These are phyloP conservation scores for Trametes cingulata DNA, from an alignment of 768 basidiomycete species.

Conservation along the genomic window DNA sequence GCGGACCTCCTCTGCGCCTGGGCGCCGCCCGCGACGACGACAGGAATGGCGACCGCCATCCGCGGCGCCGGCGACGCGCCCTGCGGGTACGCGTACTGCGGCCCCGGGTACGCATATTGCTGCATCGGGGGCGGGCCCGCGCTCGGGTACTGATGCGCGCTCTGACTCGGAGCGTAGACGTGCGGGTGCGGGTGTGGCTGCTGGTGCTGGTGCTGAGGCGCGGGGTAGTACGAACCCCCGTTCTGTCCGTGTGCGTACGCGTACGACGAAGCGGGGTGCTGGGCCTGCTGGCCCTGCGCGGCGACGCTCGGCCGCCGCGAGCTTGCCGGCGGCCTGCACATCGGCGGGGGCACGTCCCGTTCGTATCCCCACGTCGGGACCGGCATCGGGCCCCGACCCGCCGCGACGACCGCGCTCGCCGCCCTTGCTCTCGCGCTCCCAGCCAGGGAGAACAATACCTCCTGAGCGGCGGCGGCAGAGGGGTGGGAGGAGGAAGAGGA, in stretches of 20 bases:
- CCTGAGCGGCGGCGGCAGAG: not conserved
- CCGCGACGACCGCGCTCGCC: slow-evolving; percentile 2
- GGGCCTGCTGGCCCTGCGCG: not conserved
- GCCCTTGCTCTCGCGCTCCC: slow-evolving; percentile 11
- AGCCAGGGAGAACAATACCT: slow-evolving; percentile 1
- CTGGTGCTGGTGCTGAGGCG: not conserved
- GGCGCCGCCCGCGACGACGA: slow-evolving; percentile 2
- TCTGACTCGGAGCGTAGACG: not conserved
- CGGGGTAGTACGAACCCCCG: not conserved
- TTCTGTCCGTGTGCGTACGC: not conserved
- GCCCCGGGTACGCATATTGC: not conserved
- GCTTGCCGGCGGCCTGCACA: slow-evolving; percentile 3
- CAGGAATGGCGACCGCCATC: not conserved
- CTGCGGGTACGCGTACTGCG: not conserved
- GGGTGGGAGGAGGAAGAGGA: not conserved
- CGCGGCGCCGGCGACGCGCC: not conserved
- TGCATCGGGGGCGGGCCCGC: not conserved
- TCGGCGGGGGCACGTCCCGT: slow-evolving; percentile 15
- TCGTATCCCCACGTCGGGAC: slow-evolving; percentile 20
- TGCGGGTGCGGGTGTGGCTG: too few relatives aligned
- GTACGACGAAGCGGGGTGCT: not conserved
- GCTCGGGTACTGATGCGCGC: not conserved
- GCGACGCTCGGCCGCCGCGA: not conserved
- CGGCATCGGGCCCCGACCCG: not conserved
- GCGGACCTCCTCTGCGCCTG: slow-evolving; percentile 9